A percentile compares a stretch with the other conserved stretches of the same genome.
These are phyloP conservation scores for Suhomyces ambrosiae DNA, from an alignment of 1,139 yeast genomes.

Conservation along the genomic window DNA sequence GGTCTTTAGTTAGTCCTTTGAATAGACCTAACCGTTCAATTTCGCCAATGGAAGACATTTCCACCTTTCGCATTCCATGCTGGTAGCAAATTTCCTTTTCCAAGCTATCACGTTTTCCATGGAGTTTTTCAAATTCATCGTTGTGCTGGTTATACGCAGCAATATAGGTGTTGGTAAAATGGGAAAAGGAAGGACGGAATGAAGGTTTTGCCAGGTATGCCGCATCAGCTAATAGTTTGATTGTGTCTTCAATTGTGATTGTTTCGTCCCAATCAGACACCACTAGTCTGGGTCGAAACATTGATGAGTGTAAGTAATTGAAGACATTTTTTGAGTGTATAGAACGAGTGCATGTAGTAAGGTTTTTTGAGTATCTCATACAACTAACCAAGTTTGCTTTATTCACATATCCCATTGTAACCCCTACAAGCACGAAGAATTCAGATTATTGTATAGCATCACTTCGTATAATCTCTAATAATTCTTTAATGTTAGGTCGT, in stretches of 20 bases:
- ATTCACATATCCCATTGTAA: too few relatives aligned
- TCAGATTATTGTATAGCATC: too few relatives aligned
- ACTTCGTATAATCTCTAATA: too few relatives aligned
- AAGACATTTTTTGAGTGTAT: too few relatives aligned
- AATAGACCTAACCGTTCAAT: conserved; percentile 46
- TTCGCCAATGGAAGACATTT: conserved; percentile 51
- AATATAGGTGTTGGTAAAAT: conserved; percentile 50
- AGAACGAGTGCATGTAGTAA: too few relatives aligned
- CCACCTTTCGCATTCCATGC: conserved; percentile 47
- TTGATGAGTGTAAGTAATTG: too few relatives aligned
- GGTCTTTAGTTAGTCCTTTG: conserved; percentile 37
- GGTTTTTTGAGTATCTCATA: too few relatives aligned
- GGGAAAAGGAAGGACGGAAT: conserved; percentile 41
- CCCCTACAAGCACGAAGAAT: too few relatives aligned
- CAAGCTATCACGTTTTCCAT: conserved; percentile 23
- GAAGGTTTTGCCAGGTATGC: conserved; percentile 46
- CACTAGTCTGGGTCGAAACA: conserved; percentile 21
- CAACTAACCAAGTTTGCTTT: too few relatives aligned
- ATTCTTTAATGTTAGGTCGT: too few relatives aligned
- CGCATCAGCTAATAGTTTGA: conserved; percentile 51
- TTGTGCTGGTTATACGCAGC: conserved; percentile 33
- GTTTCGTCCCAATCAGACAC: conserved; percentile 77
- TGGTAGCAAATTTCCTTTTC: conserved; percentile 48
- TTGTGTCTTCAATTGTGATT: conserved; percentile 59
- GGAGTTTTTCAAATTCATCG: conserved; percentile 18